phyloP scores from a whole-genome alignment of 78 protist species.

The Abeoforma whisleri region DNA sequence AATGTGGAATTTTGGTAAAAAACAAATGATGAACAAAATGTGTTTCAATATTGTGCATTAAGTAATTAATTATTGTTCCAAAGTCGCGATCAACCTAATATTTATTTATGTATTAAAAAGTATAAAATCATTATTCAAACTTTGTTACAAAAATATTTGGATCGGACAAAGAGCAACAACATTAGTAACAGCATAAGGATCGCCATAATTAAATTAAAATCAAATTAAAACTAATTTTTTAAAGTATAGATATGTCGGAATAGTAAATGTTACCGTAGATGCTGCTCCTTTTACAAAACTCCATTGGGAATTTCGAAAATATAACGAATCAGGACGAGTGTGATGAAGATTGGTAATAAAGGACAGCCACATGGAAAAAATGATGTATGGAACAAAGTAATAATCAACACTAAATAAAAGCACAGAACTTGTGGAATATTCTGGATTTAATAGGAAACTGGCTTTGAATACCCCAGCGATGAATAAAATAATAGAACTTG shows the following conservation, averaged over 20 bases:
- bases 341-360: slow-evolving; percentile 14
- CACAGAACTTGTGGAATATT: not conserved
- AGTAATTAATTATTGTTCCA: slow-evolving; percentile 12
- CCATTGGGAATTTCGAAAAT: slow-evolving; percentile 20
- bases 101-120: too few relatives aligned
- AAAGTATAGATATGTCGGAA: too few relatives aligned
- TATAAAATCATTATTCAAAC: too few relatives aligned
- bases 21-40: slow-evolving; percentile 20
- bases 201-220: too few relatives aligned
- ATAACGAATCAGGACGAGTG: slow-evolving; percentile 17
- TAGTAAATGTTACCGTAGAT: too few relatives aligned
- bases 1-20: slow-evolving; percentile 14
- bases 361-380: slow-evolving; percentile 19
- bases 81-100: slow-evolving; percentile 31
- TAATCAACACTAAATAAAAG: not conserved
- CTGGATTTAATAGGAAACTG: not conserved
- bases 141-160: too few relatives aligned
- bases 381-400: slow-evolving; percentile 16
- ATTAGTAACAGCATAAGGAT: too few relatives aligned
- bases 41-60: slow-evolving; percentile 28
- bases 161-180: too few relatives aligned
- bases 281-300: slow-evolving; percentile 23
- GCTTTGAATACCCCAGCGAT: not conserved
- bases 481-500: not conserved
- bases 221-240: too few relatives aligned